A percentile compares a stretch with the other conserved stretches of the same genome.
These are phyloP conservation scores for Clathrospora elynae DNA, from an alignment of 2,329 filamentous ascomycete genomes.

Conservation along the genomic window DNA sequence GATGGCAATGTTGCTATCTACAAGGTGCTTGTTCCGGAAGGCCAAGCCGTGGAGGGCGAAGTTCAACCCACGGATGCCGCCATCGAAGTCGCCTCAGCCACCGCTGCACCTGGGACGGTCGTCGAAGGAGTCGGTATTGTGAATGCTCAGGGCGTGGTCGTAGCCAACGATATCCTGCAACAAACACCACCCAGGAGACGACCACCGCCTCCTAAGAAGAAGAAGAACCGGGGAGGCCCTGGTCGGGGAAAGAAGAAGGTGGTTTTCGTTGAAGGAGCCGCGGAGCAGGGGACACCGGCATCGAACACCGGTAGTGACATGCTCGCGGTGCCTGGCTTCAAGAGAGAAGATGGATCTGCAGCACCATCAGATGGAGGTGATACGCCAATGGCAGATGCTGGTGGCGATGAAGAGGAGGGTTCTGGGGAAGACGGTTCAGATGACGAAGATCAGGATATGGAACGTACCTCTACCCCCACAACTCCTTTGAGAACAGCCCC, in stretches of 20 bases:
- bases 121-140: constrained; percentile 65
- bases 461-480: constrained; percentile 54
- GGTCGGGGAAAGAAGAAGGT: constrained; percentile 81
- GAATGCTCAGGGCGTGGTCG: constrained; percentile 65
- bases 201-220: constrained; percentile 78
- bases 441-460: constrained; percentile 55
- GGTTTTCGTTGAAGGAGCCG: constrained; percentile 59
- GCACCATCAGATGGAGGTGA: constrained; percentile 46
- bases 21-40: constrained; percentile 79
- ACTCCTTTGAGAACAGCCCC: constrained; percentile 33
- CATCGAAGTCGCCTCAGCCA: constrained; percentile 51
- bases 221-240: constrained; percentile 74
- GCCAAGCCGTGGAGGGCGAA: constrained; percentile 80
- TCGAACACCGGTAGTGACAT: constrained; percentile 30
- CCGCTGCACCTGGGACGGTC: constrained; percentile 62
- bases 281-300: constrained; percentile 35
- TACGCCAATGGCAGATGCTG: constrained; percentile 53
- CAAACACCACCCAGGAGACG: constrained; percentile 63
- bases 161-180: constrained; percentile 54
- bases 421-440: constrained; percentile 55
- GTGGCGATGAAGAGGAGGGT: constrained; percentile 51
- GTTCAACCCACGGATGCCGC: constrained; percentile 65
- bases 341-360: constrained; percentile 49
- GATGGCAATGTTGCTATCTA: constrained; percentile 81
- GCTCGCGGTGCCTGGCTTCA: constrained; percentile 36